These are phyloP conservation scores for Trichoderma hamatum DNA, from an alignment of 2,329 filamentous ascomycete genomes.

Conservation along the genomic window DNA sequence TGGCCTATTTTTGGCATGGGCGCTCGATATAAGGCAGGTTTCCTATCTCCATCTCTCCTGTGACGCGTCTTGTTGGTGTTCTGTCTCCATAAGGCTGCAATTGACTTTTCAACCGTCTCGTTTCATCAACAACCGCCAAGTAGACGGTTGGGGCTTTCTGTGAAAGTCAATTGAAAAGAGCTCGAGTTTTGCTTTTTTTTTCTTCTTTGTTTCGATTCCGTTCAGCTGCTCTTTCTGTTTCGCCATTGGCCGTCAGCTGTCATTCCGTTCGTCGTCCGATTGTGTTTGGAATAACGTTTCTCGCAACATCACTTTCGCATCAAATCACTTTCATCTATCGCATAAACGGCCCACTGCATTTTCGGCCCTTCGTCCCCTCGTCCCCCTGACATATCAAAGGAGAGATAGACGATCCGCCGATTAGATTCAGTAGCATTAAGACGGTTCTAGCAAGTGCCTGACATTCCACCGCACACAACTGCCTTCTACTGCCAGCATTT, in stretches of 20 bases:
- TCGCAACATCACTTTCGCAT: not conserved
- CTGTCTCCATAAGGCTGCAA: not conserved
- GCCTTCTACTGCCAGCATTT: not conserved
- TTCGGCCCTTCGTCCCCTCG: slow-evolving; percentile 26
- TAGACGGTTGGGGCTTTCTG: not conserved
- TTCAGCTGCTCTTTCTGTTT: not conserved
- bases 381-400: slow-evolving; percentile 7
- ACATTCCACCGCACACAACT: not conserved
- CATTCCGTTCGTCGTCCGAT: slow-evolving; percentile 1
- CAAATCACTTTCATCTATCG: slow-evolving; percentile 8
- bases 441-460: slow-evolving; percentile 10
- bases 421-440: slow-evolving; percentile 13
- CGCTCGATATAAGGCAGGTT: slow-evolving; percentile 24
- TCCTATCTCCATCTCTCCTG: not conserved
- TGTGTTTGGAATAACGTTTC: not conserved
- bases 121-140: not conserved
- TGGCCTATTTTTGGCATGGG: slow-evolving; percentile 14
- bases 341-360: slow-evolving; percentile 26
- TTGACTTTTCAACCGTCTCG: slow-evolving; percentile 1
- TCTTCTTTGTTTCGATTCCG: not conserved
- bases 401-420: not conserved
- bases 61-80: not conserved
- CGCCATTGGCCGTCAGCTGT: not conserved
- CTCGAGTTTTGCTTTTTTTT: not conserved
- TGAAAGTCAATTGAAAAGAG: not conserved